Conservation (phyloP, 441 rosid genomes). For the Bocquillonia castaneifolia region DNA sequence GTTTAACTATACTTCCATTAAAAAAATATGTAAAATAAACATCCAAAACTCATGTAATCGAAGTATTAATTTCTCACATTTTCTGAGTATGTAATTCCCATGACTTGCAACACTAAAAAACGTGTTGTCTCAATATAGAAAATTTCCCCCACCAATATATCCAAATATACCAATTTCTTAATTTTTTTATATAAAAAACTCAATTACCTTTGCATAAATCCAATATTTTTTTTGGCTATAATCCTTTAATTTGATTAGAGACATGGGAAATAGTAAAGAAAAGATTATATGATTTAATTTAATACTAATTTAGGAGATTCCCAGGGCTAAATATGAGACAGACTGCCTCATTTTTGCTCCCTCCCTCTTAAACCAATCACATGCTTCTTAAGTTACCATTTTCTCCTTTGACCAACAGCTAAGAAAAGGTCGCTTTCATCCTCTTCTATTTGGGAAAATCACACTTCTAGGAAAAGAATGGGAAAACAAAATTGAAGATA, state of each 20-base stretch:
- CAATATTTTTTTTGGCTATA: background rate
- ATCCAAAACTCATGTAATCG: too few relatives aligned
- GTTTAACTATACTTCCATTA: too few relatives aligned
- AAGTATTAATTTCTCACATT: too few relatives aligned
- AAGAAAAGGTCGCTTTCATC: background rate
- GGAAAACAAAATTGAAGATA: background rate
- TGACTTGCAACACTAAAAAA: too few relatives aligned
- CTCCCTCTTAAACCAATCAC: conserved; percentile 27
- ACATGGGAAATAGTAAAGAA: background rate
- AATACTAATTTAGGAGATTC: conserved; percentile 15
- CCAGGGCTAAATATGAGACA: conserved; percentile 29
- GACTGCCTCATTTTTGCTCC: conserved; percentile 18
- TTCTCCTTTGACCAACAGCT: conserved; percentile 14
- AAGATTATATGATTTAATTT: background rate
- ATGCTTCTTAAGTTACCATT: conserved; percentile 9
- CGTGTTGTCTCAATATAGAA: too few relatives aligned
- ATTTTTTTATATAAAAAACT: background rate
- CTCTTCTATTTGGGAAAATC: background rate
- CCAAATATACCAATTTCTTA: too few relatives aligned
- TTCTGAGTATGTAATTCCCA: too few relatives aligned
- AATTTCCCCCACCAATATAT: too few relatives aligned
- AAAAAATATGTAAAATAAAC: too few relatives aligned
- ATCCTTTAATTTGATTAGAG: too few relatives aligned
- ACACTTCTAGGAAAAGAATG: background rate
- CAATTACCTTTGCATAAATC: background rate